Conservation (phyloP, 352 stramenopile genomes). For the Phytopythium oedochilum region DNA sequence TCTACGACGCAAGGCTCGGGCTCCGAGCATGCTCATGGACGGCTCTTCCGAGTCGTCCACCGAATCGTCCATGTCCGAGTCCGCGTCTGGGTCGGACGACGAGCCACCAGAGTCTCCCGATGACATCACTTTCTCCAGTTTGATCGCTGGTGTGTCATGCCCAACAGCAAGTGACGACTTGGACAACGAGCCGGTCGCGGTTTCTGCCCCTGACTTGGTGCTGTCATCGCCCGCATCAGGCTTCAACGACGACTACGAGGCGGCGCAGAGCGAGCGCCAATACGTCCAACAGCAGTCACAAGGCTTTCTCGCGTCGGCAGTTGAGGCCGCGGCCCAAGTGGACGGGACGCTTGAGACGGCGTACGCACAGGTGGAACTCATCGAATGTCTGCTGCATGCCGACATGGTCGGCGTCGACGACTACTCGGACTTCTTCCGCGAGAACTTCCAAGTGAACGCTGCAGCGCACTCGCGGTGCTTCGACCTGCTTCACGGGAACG, state of each 20-base stretch:
- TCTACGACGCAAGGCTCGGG: neutral
- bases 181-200: neutral
- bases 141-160: neutral
- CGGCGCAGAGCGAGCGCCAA: conserved; percentile 10
- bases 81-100: neutral
- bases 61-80: neutral
- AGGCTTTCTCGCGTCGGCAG: conserved; percentile 14
- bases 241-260: conserved; percentile 6
- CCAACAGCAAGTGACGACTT: neutral
- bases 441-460: conserved; percentile 14
- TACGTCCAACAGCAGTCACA: conserved; percentile 15
- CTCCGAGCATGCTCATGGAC: neutral
- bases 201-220: neutral
- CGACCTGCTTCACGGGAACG: conserved; percentile 8
- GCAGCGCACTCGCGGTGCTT: conserved; percentile 16
- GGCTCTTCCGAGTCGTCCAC: neutral
- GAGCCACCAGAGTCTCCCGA: neutral
- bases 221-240: neutral
- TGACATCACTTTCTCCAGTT: neutral
- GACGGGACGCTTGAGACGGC: conserved; percentile 20
- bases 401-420: conserved; percentile 19
- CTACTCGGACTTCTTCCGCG: conserved; percentile 23
- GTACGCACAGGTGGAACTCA: conserved; percentile 23
- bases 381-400: conserved; percentile 25
- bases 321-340: conserved; percentile 9